Evolutionary conservation across 2,329 filamentous ascomycete genomes (phyloP).

Genomic region (Claviceps cyperi): DNA sequence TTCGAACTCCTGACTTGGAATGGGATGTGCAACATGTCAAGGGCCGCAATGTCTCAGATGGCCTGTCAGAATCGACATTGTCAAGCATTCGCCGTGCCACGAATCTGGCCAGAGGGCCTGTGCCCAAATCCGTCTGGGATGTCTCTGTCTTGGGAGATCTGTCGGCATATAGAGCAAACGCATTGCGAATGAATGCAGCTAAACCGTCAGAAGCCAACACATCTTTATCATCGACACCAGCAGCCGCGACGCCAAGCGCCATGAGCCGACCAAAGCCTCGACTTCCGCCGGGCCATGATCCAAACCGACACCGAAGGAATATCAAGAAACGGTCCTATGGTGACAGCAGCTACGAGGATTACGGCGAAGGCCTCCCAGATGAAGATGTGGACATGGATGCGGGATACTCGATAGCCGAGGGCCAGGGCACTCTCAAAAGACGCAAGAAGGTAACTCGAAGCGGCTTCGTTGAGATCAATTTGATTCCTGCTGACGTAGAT

Average conservation of each 20-base stretch:
- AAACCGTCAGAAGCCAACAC: slow-evolving; percentile 40
- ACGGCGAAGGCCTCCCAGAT: slow-evolving; percentile 56
- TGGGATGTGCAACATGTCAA: slow-evolving; percentile 41
- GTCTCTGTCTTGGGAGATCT: slow-evolving; percentile 44
- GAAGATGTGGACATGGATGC: slow-evolving; percentile 44
- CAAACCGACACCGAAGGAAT: slow-evolving; percentile 45
- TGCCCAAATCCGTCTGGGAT: slow-evolving; percentile 42
- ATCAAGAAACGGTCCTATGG: slow-evolving; percentile 65
- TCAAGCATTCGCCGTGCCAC: slow-evolving; percentile 34
- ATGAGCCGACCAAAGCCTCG: slow-evolving; percentile 24
- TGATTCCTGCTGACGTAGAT: neutral
- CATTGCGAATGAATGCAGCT: slow-evolving; percentile 26
- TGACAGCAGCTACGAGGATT: slow-evolving; percentile 61
- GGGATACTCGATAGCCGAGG: slow-evolving; percentile 59
- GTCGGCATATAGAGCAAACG: slow-evolving; percentile 25
- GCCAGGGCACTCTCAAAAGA: slow-evolving; percentile 50
- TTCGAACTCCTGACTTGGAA: slow-evolving; percentile 37
- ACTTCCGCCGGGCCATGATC: slow-evolving; percentile 27
- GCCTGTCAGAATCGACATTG: slow-evolving; percentile 31
- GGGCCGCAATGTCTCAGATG: slow-evolving; percentile 39
- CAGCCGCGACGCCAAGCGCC: slow-evolving; percentile 16
- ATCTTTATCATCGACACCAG: slow-evolving; percentile 24
- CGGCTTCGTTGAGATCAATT: too few relatives aligned
- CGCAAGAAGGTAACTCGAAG: slow-evolving; percentile 43
- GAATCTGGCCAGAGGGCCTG: slow-evolving; percentile 41